Evolutionary conservation across 75 land plant genomes (phyloP), one percentile per base, ranked within the genome.

Genomic region (Ceratopteris richardii): DNA sequence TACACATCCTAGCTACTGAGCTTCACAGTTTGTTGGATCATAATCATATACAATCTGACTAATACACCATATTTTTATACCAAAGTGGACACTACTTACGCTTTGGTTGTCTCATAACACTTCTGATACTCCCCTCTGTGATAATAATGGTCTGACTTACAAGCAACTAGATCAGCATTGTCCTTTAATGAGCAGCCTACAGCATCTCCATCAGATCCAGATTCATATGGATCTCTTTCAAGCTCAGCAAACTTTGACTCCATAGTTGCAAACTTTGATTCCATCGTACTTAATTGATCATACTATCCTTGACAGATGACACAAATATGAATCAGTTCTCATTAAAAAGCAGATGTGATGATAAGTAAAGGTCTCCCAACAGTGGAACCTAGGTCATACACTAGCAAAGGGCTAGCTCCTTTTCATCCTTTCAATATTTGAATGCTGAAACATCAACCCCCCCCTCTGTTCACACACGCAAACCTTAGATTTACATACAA

Each of bases 71-170:
- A n/a, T 9, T 33, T 33, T 9, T 9, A 9, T 33, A 33, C 9
- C 3, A 33, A 57, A 13, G 21, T 31, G 1, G 10, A 13, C n/a
- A 1, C 40, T 31, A 74, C 93, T 67, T 74, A 88, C 95, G 36
- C 52, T 26, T 89, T 78, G 2, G 98, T 94, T 31, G 81, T 74
- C 28, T 86, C 96, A 72, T 86, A 89, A 54, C 91, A 89, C 72
- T 82, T 82, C 47, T 89, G 98, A 68, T 82, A 89, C 70, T 94
- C 98, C 31, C 98, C 96, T 58, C 83, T 79, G 43, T 86, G 95
- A 62, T 94, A 82, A 25, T 82, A 81, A 52, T 85, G 86, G 29
- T 94, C 96, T 59, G 98, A 96, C 70, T 80, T 88, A 68, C 98
- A 89, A 29, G 82, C 83, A 60, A 89, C 54, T 52, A 94, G 78